Percentiles rank a stretch among this genome's conserved stretches.
phyloP scores from a whole-genome alignment of 495 filamentous ascomycete species.

The Trichoderma reesei region DNA sequence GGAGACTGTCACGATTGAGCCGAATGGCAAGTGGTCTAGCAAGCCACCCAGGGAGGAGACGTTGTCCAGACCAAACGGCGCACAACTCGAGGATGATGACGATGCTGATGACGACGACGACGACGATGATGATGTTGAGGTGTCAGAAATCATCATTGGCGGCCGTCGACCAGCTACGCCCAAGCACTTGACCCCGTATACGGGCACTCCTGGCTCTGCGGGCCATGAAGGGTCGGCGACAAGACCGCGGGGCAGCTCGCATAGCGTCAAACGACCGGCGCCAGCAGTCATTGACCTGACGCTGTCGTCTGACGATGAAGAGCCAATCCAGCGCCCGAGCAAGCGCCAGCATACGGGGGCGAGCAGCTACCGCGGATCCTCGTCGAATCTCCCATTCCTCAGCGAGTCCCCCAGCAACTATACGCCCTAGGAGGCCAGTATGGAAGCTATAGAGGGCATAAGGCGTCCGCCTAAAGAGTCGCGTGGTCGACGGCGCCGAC shows the following conservation, averaged over 20 bases:
- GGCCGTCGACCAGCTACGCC: conserved; percentile 15
- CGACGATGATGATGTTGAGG: conserved; percentile 58
- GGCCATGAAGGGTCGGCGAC: not conserved
- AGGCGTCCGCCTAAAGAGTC: not conserved
- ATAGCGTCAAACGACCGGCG: conserved; percentile 50
- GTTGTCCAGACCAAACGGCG: conserved; percentile 12
- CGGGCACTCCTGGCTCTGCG: not conserved
- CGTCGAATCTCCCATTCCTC: not conserved
- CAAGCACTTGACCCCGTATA: not conserved
- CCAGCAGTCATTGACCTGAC: conserved; percentile 72
- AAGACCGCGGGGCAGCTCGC: conserved; percentile 16
- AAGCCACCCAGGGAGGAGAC: conserved; percentile 21
- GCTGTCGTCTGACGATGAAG: conserved; percentile 55
- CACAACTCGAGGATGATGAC: conserved; percentile 37
- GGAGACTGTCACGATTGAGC: conserved; percentile 85
- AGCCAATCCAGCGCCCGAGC: conserved; percentile 40
- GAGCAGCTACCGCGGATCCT: conserved; percentile 3
- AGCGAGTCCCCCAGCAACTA: not conserved
- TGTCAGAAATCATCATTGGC: conserved; percentile 40
- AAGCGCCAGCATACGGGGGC: conserved; percentile 42
- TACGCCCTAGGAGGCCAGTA: not conserved
- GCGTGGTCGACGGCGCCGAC: not conserved
- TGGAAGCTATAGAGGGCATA: not conserved
- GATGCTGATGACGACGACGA: conserved; percentile 53
- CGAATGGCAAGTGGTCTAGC: conserved; percentile 62